These are phyloP conservation scores for Phytophthora crassamura DNA, from an alignment of 352 stramenopile species.

Conservation along the genomic window DNA sequence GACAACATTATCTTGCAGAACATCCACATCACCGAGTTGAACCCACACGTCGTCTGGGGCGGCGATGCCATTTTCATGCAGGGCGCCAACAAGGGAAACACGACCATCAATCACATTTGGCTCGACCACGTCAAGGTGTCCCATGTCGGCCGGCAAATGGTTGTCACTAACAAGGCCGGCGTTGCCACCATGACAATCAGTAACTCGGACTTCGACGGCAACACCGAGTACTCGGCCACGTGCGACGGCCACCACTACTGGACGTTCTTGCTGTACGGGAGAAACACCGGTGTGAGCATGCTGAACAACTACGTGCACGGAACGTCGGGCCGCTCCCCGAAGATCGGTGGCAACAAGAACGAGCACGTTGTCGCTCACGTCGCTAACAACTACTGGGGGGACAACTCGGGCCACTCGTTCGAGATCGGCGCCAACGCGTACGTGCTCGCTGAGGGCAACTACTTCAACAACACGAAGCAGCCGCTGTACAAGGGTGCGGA, in stretches of 20 bases:
- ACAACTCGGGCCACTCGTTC: slow-evolving; percentile 37
- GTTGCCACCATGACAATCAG: slow-evolving; percentile 52
- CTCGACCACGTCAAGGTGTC: slow-evolving; percentile 36
- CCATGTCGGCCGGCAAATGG: slow-evolving; percentile 39
- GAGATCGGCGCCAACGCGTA: slow-evolving; percentile 25
- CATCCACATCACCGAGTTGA: slow-evolving; percentile 46
- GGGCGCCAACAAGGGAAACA: slow-evolving; percentile 17
- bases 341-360: slow-evolving; percentile 31
- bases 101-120: slow-evolving; percentile 39
- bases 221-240: slow-evolving; percentile 45
- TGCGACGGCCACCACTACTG: slow-evolving; percentile 68
- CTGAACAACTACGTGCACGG: slow-evolving; percentile 53
- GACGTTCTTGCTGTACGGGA: slow-evolving; percentile 43
- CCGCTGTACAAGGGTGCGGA: slow-evolving; percentile 17
- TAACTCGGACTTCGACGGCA: slow-evolving; percentile 62
- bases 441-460: slow-evolving; percentile 47
- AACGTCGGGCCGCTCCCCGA: slow-evolving; percentile 46
- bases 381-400: slow-evolving; percentile 44
- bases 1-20: slow-evolving; percentile 57
- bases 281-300: slow-evolving; percentile 37
- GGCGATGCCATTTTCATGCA: slow-evolving; percentile 24
- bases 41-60: slow-evolving; percentile 32
- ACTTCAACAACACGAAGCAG: slow-evolving; percentile 39
- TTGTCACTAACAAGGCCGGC: slow-evolving; percentile 42
- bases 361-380: slow-evolving; percentile 24